Evolutionary conservation across 192 early-diverging fungal genomes (phyloP), one percentile per base, ranked within the genome.

Genomic region (Geranomyces variabilis): DNA sequence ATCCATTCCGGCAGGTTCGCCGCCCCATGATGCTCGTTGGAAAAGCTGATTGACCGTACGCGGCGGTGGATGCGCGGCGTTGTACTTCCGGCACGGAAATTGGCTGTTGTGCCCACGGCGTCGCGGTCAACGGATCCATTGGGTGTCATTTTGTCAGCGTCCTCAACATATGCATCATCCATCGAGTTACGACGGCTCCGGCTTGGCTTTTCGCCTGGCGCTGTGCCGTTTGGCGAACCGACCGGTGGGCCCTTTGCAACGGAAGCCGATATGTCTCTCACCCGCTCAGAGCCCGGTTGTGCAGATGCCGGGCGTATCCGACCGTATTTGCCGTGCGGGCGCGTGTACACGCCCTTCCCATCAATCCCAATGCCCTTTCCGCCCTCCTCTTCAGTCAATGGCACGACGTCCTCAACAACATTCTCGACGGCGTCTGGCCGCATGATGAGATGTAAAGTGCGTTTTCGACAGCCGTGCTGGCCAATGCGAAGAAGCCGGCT

Each of bases 401-500:
- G 47, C 19, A 71, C 63, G 36, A 58, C 68, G 10, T 69, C 69
- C 51, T 70, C 75, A 10, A 65, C 43, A 36, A 30, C 59, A 24
- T 75, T 57, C 15, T 53, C 68, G 12, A 80, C 60, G 0, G 71
- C 79, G 26, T 80, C 75, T 24, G 75, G 79, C 45, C 64, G 34
- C 79, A 80, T 80, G 41, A 77, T 74, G 17, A 76, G 62, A 26
- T 69, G 70, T 47, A 77, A 67, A 21, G 69, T 70, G 29, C 71
- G 71, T 58, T 74, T 74, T 29, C 65, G 19, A 26, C 58, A 28
- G 14, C 63, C 65, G 43, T 67, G 63, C 17, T 60, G 33, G n/a
- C 63, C 71, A 22, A 74, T 24, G 31, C 65, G 22, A 17, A 74
- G 36, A 28, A 74, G 43, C 24, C 65, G 17, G 34, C 71, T 56